phyloP scores from a whole-genome alignment of 2,329 filamentous ascomycete genomes.

The Phaeosphaeriaceae sp. region DNA sequence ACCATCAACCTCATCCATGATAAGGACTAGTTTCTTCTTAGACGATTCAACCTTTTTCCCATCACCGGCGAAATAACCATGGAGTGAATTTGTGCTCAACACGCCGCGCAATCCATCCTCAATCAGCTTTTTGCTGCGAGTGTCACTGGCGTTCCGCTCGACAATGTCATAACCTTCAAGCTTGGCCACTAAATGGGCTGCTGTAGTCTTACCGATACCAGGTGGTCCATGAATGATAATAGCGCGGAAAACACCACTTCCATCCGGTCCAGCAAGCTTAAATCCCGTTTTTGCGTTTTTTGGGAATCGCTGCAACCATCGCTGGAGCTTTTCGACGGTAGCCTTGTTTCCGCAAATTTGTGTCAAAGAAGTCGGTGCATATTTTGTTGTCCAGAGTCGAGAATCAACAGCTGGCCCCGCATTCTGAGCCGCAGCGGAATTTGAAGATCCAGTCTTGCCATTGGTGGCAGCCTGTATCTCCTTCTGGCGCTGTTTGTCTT shows the following conservation, averaged over 20 bases:
- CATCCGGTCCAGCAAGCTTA: conserved; percentile 81
- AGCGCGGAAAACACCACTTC: conserved; percentile 81
- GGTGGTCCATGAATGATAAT: conserved; percentile 95
- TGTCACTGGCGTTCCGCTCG: conserved; percentile 95
- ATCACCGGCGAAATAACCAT: conserved; percentile 87
- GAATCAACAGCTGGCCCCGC: conserved; percentile 37
- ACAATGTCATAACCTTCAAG: conserved; percentile 92
- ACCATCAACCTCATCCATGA: conserved; percentile 99
- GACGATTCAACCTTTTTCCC: conserved; percentile 77
- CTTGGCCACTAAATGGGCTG: conserved; percentile 91
- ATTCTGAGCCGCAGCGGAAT: conserved; percentile 28
- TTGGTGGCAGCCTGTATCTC: conserved; percentile 52
- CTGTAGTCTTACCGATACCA: conserved; percentile 96
- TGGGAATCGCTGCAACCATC: conserved; percentile 83
- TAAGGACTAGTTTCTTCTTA: conserved; percentile 93
- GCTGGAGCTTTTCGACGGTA: conserved; percentile 86
- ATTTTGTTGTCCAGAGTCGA: conserved; percentile 87
- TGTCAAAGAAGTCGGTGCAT: conserved; percentile 81
- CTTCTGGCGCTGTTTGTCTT: conserved; percentile 78
- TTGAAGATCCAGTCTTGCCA: conserved; percentile 43
- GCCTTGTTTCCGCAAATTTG: conserved; percentile 97
- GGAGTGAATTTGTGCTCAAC: conserved; percentile 88
- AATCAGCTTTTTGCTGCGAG: conserved; percentile 93
- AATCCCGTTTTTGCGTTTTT: conserved; percentile 81
- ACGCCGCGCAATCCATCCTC: conserved; percentile 88